Evolutionary conservation across 345 rosid species (phyloP).

Genomic region (Rubroshorea leprosula): DNA sequence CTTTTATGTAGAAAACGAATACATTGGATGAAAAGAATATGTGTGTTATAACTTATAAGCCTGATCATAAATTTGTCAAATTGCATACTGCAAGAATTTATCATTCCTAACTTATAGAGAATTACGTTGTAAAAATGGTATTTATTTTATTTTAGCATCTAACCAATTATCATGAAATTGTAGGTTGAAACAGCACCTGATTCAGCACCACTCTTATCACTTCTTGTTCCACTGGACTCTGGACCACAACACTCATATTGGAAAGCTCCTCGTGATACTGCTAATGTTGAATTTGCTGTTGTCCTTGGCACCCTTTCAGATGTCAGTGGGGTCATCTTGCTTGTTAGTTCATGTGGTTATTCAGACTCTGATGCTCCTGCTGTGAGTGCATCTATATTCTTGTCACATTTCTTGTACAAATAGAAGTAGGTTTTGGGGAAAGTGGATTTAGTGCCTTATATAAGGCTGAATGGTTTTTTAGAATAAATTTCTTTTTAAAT

Average conservation of each 20-base stretch:
- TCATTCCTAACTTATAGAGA: neutral
- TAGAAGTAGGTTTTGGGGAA: conserved; percentile 9
- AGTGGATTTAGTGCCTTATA: too few relatives aligned
- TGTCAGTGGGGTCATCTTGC: conserved; percentile 73
- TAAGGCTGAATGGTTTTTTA: too few relatives aligned
- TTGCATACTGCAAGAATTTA: neutral
- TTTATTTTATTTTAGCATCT: conserved; percentile 10
- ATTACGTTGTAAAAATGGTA: neutral
- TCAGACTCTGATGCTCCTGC: conserved; percentile 72
- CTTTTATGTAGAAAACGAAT: too few relatives aligned
- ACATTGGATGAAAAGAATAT: too few relatives aligned
- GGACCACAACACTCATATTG: conserved; percentile 59
- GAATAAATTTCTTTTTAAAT: too few relatives aligned
- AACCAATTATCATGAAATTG: conserved; percentile 20
- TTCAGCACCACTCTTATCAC: conserved; percentile 75
- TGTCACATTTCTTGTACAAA: conserved; percentile 1
- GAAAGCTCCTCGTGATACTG: conserved; percentile 73
- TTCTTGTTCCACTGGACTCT: conserved; percentile 63
- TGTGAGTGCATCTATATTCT: conserved; percentile 36
- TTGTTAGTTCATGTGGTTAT: conserved; percentile 93
- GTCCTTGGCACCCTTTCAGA: conserved; percentile 68
- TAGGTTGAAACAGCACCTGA: conserved; percentile 83
- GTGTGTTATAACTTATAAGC: too few relatives aligned
- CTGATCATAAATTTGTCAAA: neutral
- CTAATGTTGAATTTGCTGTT: conserved; percentile 59